These are phyloP conservation scores for Chytriomyces sp. DNA, from an alignment of 192 early-diverging fungal species.

Conservation along the genomic window DNA sequence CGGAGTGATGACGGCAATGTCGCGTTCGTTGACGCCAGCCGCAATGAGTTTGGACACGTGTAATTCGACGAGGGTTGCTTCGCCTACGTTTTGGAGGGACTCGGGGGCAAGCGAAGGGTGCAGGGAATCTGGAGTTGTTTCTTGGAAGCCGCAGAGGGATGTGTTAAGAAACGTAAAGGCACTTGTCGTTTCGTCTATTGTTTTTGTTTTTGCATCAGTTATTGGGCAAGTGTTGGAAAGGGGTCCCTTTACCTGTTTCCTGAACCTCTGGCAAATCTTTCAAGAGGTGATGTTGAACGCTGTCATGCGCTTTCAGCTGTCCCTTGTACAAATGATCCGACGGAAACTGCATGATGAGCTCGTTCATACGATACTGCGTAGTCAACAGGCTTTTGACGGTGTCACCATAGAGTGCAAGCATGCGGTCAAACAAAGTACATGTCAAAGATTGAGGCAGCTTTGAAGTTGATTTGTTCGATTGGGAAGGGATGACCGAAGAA, in stretches of 20 bases:
- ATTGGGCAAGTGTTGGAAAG: conserved; percentile 13
- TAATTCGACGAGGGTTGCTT: conserved; percentile 64
- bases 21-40: conserved; percentile 66
- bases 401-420: conserved; percentile 62
- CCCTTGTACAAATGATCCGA: conserved; percentile 69
- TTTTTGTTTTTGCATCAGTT: conserved; percentile 63
- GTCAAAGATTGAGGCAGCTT: conserved; percentile 4
- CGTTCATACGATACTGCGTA: conserved; percentile 90
- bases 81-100: conserved; percentile 76
- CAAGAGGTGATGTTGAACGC: conserved; percentile 67
- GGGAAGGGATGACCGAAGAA: conserved; percentile 4
- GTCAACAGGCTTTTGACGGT: conserved; percentile 69
- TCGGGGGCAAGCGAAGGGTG: conserved; percentile 26
- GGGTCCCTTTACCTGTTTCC: conserved; percentile 26
- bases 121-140: not conserved
- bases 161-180: conserved; percentile 75
- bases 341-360: conserved; percentile 77
- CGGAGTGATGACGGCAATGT: conserved; percentile 87
- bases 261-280: conserved; percentile 62
- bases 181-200: conserved; percentile 62
- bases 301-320: conserved; percentile 62
- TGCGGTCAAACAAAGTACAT: conserved; percentile 80
- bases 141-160: conserved; percentile 26
- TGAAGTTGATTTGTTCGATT: conserved; percentile 24
- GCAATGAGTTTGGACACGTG: conserved; percentile 66